Evolutionary conservation across 2,329 filamentous ascomycete species (phyloP).

Genomic region (Albifimbria verrucaria): DNA sequence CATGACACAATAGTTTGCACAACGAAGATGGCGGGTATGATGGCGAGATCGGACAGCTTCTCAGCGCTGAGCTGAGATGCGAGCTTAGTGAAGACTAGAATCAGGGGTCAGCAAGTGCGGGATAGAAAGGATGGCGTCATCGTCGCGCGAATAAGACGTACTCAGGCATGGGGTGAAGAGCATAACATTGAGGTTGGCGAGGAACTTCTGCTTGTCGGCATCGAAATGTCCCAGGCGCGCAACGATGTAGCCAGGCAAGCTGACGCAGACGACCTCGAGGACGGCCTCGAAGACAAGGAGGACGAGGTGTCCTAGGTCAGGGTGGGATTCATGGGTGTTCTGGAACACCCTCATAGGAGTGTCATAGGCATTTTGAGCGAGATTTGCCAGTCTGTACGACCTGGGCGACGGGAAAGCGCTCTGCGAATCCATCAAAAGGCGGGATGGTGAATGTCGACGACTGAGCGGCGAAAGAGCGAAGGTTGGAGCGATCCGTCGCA

Average conservation of each 20-base stretch:
- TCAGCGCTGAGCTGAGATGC: conserved; percentile 90
- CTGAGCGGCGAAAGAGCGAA: neutral
- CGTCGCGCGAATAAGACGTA: conserved; percentile 53
- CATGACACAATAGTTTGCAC: conserved; percentile 88
- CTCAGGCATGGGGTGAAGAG: conserved; percentile 96
- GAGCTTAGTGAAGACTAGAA: conserved; percentile 87
- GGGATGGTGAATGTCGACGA: neutral
- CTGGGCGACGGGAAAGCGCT: conserved; percentile 36
- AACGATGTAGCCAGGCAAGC: conserved; percentile 88
- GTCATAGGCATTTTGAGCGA: conserved; percentile 37
- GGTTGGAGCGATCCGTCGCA: neutral
- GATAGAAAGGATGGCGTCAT: neutral
- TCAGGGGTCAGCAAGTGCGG: conserved; percentile 13
- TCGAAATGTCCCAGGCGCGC: conserved; percentile 90
- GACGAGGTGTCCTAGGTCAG: conserved; percentile 65
- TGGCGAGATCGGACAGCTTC: conserved; percentile 82
- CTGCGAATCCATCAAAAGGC: conserved; percentile 33
- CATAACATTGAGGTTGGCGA: conserved; percentile 93
- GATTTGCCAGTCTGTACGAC: conserved; percentile 40
- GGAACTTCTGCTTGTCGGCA: conserved; percentile 91
- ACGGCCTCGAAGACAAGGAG: conserved; percentile 93
- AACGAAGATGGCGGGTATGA: conserved; percentile 93
- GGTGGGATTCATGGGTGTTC: conserved; percentile 52
- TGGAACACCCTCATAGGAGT: conserved; percentile 38
- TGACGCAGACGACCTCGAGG: conserved; percentile 92